A percentile compares a stretch with the other conserved stretches of the same genome.
Evolutionary conservation across 345 rosid genomes (phyloP).

Genomic region (Hypericum perforatum): DNA sequence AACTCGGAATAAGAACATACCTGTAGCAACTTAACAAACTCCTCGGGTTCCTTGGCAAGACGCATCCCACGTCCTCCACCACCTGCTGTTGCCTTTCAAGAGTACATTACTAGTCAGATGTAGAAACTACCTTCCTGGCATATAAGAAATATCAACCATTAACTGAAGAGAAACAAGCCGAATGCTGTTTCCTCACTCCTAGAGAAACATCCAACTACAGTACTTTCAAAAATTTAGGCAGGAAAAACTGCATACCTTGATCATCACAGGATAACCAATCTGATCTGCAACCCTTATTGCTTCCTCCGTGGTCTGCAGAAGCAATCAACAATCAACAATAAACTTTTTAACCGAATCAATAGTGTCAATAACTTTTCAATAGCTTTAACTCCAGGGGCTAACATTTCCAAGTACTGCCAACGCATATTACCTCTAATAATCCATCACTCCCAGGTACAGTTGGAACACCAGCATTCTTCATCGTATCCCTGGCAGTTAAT

Average conservation of each 20-base stretch:
- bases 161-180: background rate
- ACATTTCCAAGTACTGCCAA: slow-evolving; percentile 5
- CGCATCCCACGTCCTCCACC: slow-evolving; percentile 99
- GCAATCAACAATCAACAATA: slow-evolving; percentile 7
- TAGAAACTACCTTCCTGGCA: background rate
- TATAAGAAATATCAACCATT: background rate
- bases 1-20: slow-evolving; percentile 22
- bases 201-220: too few relatives aligned
- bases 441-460: slow-evolving; percentile 99
- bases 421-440: slow-evolving; percentile 52
- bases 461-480: slow-evolving; percentile 97
- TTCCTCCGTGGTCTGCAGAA: slow-evolving; percentile 81
- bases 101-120: slow-evolving; percentile 7
- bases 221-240: background rate
- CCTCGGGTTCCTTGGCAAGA: slow-evolving; percentile 87
- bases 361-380: background rate
- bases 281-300: slow-evolving; percentile 67
- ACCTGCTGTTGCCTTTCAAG: slow-evolving; percentile 87
- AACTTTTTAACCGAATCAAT: background rate
- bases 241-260: slow-evolving; percentile 49
- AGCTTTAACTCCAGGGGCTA: background rate
- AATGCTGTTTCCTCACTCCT: too few relatives aligned
- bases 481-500: slow-evolving; percentile 95
- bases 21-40: slow-evolving; percentile 92
- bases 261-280: slow-evolving; percentile 96